Evolutionary conservation across 1,139 yeast genomes (phyloP).

Genomic region (Candida albicans): DNA sequence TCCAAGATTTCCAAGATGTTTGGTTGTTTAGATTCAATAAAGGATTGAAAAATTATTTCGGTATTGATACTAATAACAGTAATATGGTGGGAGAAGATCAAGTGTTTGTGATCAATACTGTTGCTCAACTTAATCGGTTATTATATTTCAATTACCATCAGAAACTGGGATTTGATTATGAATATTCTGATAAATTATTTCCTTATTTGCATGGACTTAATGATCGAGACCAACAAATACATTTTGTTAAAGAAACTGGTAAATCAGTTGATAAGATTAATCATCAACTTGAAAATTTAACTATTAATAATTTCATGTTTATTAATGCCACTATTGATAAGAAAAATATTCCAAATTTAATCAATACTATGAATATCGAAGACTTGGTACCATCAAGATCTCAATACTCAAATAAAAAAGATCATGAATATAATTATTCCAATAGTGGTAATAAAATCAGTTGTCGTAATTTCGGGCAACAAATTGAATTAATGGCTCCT

Average conservation of each 20-base stretch:
- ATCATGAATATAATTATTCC: background rate
- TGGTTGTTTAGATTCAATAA: slow-evolving; percentile 16
- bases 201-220: slow-evolving; percentile 42
- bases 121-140: slow-evolving; percentile 18
- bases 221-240: slow-evolving; percentile 29
- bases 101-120: slow-evolving; percentile 15
- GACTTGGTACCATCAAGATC: slow-evolving; percentile 10
- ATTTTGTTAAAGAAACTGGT: slow-evolving; percentile 10
- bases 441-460: slow-evolving; percentile 16
- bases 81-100: slow-evolving; percentile 2
- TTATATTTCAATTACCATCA: slow-evolving; percentile 28
- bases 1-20: slow-evolving; percentile 4
- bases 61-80: no score
- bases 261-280: background rate
- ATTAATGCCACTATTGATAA: slow-evolving; percentile 12
- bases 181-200: slow-evolving; percentile 21
- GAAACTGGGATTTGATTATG: slow-evolving; percentile 19
- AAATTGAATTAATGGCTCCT: slow-evolving; percentile 34
- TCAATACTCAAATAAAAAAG: background rate
- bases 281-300: background rate
- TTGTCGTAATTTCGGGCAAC: slow-evolving; percentile 34
- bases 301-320: slow-evolving; percentile 21
- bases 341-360: slow-evolving; percentile 15
- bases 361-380: slow-evolving; percentile 24
- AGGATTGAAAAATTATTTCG: slow-evolving; percentile 11